Conservation (phyloP, 257 asterid species). For the Parsonsia alboflavescens region DNA sequence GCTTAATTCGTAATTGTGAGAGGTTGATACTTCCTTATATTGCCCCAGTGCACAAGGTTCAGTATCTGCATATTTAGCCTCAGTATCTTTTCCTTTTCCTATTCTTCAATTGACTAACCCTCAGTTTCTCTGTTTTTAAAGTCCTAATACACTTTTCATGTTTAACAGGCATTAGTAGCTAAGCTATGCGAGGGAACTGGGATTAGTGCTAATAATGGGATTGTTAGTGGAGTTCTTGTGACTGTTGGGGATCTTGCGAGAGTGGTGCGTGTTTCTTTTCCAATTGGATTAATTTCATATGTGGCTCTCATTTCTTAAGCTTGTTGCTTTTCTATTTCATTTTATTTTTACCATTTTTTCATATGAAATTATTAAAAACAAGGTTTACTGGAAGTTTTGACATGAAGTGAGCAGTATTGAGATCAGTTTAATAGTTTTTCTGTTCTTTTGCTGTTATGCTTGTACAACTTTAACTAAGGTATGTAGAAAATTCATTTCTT, state of each 20-base stretch:
- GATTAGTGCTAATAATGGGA: constrained; percentile 86
- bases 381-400: neutral
- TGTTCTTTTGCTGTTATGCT: neutral
- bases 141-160: constrained; percentile 16
- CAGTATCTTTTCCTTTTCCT: neutral
- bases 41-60: constrained; percentile 96
- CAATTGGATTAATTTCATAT: neutral
- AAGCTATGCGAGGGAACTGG: constrained; percentile 95
- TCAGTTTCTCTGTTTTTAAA: neutral
- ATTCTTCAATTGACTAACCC: neutral
- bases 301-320: constrained; percentile 3
- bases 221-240: constrained; percentile 92
- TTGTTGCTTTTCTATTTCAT: neutral
- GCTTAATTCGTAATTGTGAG: constrained; percentile 97
- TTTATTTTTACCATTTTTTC: neutral
- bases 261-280: constrained; percentile 67
- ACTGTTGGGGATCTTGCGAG: constrained; percentile 99
- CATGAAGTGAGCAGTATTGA: neutral
- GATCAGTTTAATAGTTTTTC: neutral
- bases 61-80: constrained; percentile 9
- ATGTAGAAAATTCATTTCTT: neutral
- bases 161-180: constrained; percentile 84
- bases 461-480: neutral
- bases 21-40: constrained; percentile 87
- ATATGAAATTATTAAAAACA: neutral